phyloP scores from a whole-genome alignment of 2,329 filamentous ascomycete species.

The Colletotrichum sp. region DNA sequence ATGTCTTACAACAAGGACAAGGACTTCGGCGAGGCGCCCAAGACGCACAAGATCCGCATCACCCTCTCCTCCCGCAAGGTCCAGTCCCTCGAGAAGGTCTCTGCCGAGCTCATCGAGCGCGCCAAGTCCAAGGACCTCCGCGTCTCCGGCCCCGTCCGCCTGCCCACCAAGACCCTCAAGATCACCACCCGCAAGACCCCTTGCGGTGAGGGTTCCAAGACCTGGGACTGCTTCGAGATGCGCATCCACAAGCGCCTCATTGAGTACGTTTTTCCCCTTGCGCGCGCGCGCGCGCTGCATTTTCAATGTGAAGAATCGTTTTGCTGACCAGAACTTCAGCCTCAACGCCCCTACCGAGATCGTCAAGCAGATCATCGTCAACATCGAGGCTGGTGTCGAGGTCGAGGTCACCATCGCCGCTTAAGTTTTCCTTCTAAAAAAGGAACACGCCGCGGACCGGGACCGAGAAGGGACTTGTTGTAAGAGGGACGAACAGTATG shows the following conservation, averaged over 20 bases:
- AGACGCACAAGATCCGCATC: conserved; percentile 98
- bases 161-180: conserved; percentile 96
- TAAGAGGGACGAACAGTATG: conserved; percentile 5
- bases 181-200: conserved; percentile 99
- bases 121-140: conserved; percentile 98
- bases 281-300: rapidly evolving
- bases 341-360: conserved; percentile 97
- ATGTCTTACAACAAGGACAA: conserved; percentile 99
- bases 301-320: rapidly evolving
- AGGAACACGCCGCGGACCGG: conserved; percentile 37
- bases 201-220: conserved; percentile 99
- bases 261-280: conserved; percentile 63
- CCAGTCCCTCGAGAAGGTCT: conserved; percentile 95
- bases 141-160: conserved; percentile 89
- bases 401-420: conserved; percentile 92
- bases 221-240: conserved; percentile 99
- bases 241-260: conserved; percentile 99
- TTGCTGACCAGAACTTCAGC: conserved; percentile 43
- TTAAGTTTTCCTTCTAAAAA: conserved; percentile 49
- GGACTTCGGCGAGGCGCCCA: conserved; percentile 89
- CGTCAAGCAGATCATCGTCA: conserved; percentile 96
- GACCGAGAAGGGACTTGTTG: not conserved
- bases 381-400: conserved; percentile 93
- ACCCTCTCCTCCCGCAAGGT: conserved; percentile 84
- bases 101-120: conserved; percentile 96